Evolutionary conservation across 2,329 filamentous ascomycete species (phyloP).

Genomic region (Penicillium sp.): DNA sequence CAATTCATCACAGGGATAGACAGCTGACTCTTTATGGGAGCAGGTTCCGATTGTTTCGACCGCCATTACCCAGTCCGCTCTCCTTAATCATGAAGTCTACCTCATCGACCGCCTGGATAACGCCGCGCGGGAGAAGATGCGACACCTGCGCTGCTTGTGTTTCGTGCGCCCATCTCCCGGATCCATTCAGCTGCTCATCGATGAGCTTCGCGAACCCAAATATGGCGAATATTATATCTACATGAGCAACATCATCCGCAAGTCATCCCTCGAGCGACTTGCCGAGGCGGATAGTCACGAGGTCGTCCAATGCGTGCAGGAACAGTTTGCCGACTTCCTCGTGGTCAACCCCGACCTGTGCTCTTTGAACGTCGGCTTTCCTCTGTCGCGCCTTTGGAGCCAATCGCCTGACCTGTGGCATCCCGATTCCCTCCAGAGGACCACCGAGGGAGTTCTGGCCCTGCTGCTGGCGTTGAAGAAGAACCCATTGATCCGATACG

Average conservation of each 20-base stretch:
- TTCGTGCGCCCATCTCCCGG: constrained; percentile 91
- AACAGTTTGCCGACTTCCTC: constrained; percentile 95
- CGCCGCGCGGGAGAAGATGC: constrained; percentile 90
- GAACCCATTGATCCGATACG: constrained; percentile 90
- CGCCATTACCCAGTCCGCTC: constrained; percentile 90
- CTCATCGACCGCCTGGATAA: constrained; percentile 97
- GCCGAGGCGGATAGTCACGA: constrained; percentile 98
- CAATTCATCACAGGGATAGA: constrained; percentile 9
- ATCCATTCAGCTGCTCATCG: constrained; percentile 90
- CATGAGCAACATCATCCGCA: constrained; percentile 97
- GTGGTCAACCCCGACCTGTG: constrained; percentile 95
- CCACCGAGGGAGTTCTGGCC: constrained; percentile 84
- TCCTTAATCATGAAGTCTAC: constrained; percentile 96
- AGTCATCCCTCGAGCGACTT: constrained; percentile 89
- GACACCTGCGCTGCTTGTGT: constrained; percentile 89
- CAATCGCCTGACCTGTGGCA: constrained; percentile 87
- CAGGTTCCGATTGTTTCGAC: constrained; percentile 89
- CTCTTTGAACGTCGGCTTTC: constrained; percentile 74
- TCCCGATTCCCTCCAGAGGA: constrained; percentile 80
- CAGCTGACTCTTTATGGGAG: constrained; percentile 26
- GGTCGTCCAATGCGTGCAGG: constrained; percentile 89
- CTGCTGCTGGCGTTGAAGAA: constrained; percentile 90
- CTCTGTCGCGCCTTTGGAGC: constrained; percentile 79
- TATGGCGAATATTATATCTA: constrained; percentile 98
- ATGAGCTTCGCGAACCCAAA: constrained; percentile 92